Percentiles rank a stretch among this genome's conserved stretches.
These are phyloP conservation scores for Linderina pennispora DNA, from an alignment of 192 early-diverging fungal species.

Conservation along the genomic window DNA sequence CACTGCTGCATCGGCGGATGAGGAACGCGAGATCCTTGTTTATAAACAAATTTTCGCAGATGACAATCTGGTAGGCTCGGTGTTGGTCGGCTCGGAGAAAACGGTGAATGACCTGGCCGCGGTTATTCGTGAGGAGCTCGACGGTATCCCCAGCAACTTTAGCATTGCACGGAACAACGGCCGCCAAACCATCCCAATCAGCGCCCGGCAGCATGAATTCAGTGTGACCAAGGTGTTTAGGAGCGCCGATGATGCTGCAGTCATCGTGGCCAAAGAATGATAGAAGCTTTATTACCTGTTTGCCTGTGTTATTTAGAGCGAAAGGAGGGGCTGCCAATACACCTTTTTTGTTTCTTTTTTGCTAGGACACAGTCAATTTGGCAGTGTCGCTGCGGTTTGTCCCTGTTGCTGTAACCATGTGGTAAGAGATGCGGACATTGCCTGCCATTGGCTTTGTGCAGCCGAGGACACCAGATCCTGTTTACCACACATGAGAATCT, in stretches of 20 bases:
- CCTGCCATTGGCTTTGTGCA: too few relatives aligned
- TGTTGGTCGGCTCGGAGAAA: conserved; percentile 28
- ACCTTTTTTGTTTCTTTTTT: too few relatives aligned
- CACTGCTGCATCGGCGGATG: conserved; percentile 3
- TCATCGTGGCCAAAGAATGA: conserved; percentile 3
- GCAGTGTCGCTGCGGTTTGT: too few relatives aligned
- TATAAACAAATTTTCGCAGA: conserved; percentile 44
- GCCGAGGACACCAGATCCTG: too few relatives aligned
- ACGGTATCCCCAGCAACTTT: conserved; percentile 48
- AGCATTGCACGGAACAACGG: conserved; percentile 51
- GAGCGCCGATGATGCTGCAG: conserved; percentile 47
- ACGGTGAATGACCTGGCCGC: conserved; percentile 5
- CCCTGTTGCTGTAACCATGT: too few relatives aligned
- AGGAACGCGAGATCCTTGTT: conserved; percentile 53
- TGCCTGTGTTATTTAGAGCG: too few relatives aligned
- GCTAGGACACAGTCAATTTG: too few relatives aligned
- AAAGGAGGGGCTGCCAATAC: too few relatives aligned
- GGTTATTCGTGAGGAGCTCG: conserved; percentile 48
- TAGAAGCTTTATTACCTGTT: too few relatives aligned
- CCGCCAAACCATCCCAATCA: conserved; percentile 51
- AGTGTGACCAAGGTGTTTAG: conserved; percentile 49
- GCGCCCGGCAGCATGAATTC: conserved; percentile 52
- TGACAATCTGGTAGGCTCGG: conserved; percentile 52
- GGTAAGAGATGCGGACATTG: too few relatives aligned
- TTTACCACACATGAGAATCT: too few relatives aligned